phyloP scores from a whole-genome alignment of 495 filamentous ascomycete species.

The Lasiosphaeris hirsuta region DNA sequence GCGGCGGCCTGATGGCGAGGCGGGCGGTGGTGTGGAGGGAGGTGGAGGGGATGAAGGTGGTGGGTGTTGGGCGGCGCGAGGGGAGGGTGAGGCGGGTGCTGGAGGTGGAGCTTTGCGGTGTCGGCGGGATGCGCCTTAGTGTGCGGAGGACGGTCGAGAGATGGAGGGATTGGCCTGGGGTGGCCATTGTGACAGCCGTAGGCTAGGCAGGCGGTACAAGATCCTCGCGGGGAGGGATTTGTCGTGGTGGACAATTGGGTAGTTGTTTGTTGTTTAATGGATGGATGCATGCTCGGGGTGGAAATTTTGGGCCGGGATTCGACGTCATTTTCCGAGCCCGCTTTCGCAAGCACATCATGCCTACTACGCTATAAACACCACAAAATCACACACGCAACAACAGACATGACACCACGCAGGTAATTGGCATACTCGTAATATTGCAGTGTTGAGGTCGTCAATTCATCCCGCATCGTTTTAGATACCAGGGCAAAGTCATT shows the following conservation, averaged over 20 bases:
- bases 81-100: not conserved
- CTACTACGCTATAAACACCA: not conserved
- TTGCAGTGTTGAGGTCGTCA: no score
- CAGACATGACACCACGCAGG: no score
- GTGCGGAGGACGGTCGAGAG: conserved; percentile 1
- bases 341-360: not conserved
- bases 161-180: conserved; percentile 1
- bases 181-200: conserved; percentile 8
- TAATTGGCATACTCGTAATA: no score
- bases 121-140: conserved; percentile 3
- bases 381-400: not conserved
- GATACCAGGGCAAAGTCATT: no score
- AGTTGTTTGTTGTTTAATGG: not conserved
- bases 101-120: not conserved
- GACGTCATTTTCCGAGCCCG: not conserved
- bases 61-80: not conserved
- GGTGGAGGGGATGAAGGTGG: not conserved
- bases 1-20: not conserved
- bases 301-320: not conserved
- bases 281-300: not conserved
- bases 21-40: not conserved
- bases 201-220: not conserved
- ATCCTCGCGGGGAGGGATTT: not conserved
- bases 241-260: not conserved
- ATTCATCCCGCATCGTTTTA: no score